A percentile compares a stretch with the other conserved stretches of the same genome.
These are phyloP conservation scores for Ophiostoma sp. DNA, from an alignment of 2,329 filamentous ascomycete species.

Conservation along the genomic window DNA sequence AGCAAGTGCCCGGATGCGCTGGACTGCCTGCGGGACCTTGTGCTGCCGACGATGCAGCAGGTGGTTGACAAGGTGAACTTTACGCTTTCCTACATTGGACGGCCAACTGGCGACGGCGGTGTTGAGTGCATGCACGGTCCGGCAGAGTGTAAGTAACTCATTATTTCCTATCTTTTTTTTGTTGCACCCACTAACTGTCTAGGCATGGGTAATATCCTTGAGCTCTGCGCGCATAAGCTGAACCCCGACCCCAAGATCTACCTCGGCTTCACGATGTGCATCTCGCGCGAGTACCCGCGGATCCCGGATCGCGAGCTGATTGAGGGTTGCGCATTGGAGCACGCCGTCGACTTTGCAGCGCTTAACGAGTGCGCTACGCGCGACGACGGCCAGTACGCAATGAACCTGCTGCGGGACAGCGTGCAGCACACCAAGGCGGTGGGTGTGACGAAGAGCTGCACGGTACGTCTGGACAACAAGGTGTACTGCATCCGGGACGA, in stretches of 20 bases:
- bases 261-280: conserved; percentile 90
- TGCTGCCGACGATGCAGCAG: conserved; percentile 83
- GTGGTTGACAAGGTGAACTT: conserved; percentile 86
- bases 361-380: conserved; percentile 80
- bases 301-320: conserved; percentile 80
- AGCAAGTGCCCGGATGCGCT: conserved; percentile 92
- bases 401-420: conserved; percentile 67
- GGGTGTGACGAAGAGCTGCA: conserved; percentile 72
- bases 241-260: conserved; percentile 85
- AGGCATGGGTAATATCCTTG: conserved; percentile 82
- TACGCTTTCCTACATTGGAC: conserved; percentile 84
- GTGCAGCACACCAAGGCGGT: conserved; percentile 63
- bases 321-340: conserved; percentile 85
- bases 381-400: conserved; percentile 71
- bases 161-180: neutral
- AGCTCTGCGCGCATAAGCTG: conserved; percentile 82
- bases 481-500: conserved; percentile 82
- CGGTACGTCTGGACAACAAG: conserved; percentile 74
- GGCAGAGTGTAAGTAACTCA: conserved; percentile 59
- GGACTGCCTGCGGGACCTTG: conserved; percentile 76
- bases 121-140: conserved; percentile 88
- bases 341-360: conserved; percentile 78
- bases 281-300: conserved; percentile 70
- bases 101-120: conserved; percentile 74
- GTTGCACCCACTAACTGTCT: neutral